Percentiles rank a stretch among this genome's conserved stretches.
phyloP scores from a whole-genome alignment of 2,329 filamentous ascomycete species.

The Clarireedia monteithiana region DNA sequence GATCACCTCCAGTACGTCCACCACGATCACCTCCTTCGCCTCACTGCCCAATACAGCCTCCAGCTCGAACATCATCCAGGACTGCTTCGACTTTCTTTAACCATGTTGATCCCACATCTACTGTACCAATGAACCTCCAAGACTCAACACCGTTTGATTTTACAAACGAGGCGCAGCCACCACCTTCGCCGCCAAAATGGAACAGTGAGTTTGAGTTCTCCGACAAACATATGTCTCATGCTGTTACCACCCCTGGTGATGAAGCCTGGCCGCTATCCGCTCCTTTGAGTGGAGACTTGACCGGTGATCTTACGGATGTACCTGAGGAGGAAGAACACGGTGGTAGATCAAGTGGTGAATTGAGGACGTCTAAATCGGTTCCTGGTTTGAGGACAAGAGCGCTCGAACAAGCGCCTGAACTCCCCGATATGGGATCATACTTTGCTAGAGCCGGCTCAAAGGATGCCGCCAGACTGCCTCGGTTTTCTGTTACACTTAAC shows the following conservation, averaged over 20 bases:
- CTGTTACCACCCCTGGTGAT: conserved; percentile 37
- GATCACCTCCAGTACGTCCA: conserved; percentile 39
- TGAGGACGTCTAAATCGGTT: conserved; percentile 27
- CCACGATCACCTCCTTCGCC: conserved; percentile 38
- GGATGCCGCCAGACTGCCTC: background rate
- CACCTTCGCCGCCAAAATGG: conserved; percentile 19
- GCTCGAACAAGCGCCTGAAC: conserved; percentile 6
- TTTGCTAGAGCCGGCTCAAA: background rate
- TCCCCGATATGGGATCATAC: conserved; percentile 3
- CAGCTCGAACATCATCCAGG: conserved; percentile 49
- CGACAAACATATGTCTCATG: conserved; percentile 28
- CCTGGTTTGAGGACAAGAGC: conserved; percentile 30
- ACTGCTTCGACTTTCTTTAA: conserved; percentile 42
- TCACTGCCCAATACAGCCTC: conserved; percentile 37
- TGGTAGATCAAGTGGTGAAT: conserved; percentile 19
- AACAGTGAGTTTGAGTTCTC: conserved; percentile 25
- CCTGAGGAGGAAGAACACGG: conserved; percentile 48
- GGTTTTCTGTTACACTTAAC: background rate
- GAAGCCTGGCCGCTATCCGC: conserved; percentile 37
- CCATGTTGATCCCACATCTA: conserved; percentile 41
- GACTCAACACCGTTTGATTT: conserved; percentile 36
- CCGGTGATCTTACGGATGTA: conserved; percentile 45
- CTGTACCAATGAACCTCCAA: conserved; percentile 34
- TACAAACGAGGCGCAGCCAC: conserved; percentile 12
- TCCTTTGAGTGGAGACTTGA: conserved; percentile 18